These are phyloP conservation scores for Chalciporus piperatus DNA, from an alignment of 768 basidiomycete species.

Conservation along the genomic window DNA sequence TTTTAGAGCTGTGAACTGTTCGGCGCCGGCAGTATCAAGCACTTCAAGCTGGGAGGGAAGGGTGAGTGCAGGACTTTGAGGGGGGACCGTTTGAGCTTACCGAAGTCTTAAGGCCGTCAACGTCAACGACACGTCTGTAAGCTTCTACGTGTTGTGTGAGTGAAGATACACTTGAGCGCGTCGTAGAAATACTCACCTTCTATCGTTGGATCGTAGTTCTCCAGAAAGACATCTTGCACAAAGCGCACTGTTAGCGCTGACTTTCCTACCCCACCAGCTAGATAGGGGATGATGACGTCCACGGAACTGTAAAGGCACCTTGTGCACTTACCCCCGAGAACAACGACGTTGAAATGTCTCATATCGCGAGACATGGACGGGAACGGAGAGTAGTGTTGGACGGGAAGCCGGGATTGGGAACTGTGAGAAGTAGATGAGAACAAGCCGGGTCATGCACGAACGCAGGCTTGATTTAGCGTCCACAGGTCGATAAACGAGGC, in stretches of 20 bases:
- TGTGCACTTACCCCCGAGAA: slow-evolving; percentile 65
- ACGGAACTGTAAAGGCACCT: background rate
- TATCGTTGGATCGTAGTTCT: slow-evolving; percentile 81
- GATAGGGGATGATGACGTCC: slow-evolving; percentile 5
- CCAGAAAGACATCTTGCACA: slow-evolving; percentile 68
- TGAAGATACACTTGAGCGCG: background rate
- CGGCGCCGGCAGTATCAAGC: slow-evolving; percentile 81
- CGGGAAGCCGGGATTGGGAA: slow-evolving; percentile 9
- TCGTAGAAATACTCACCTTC: slow-evolving; percentile 50
- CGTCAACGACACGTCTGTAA: slow-evolving; percentile 61
- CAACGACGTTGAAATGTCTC: slow-evolving; percentile 74
- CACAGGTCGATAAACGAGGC: background rate
- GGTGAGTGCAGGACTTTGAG: slow-evolving; percentile 14
- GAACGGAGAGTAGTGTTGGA: background rate
- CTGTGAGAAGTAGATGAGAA: slow-evolving; percentile 20
- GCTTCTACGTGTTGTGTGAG: slow-evolving; percentile 48
- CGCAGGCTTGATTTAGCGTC: background rate
- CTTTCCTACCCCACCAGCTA: slow-evolving; percentile 88
- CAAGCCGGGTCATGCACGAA: slow-evolving; percentile 14
- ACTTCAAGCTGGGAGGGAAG: slow-evolving; percentile 62
- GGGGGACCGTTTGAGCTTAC: slow-evolving; percentile 36
- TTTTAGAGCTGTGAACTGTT: slow-evolving; percentile 78
- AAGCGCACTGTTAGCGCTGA: slow-evolving; percentile 82
- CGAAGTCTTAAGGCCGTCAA: slow-evolving; percentile 61
- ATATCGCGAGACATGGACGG: slow-evolving; percentile 34